Conservation (phyloP, 1,284 basidiomycete genomes). For the Fomitopsis pinicola region DNA sequence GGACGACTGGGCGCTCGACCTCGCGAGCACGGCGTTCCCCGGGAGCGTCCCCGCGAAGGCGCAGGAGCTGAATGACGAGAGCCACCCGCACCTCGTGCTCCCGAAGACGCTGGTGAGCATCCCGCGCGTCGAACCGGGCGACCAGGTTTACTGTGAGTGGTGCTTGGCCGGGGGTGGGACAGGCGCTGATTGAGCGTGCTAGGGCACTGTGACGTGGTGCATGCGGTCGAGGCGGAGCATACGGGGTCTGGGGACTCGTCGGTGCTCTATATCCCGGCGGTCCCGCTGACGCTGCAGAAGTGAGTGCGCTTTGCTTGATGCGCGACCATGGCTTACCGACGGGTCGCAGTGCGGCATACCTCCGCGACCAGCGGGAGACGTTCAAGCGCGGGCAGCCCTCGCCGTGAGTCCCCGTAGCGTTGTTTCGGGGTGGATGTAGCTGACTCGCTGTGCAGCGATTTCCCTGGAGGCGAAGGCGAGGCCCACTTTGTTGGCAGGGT, state of each 20-base stretch:
- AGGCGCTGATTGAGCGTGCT: neutral
- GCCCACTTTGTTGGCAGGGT: constrained; percentile 48
- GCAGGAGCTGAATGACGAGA: constrained; percentile 57
- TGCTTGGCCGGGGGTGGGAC: neutral
- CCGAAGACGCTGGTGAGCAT: constrained; percentile 48
- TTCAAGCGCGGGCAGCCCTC: constrained; percentile 57
- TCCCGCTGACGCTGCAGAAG: constrained; percentile 67
- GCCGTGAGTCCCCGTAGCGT: constrained; percentile 36
- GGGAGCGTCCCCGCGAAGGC: constrained; percentile 56
- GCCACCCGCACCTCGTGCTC: constrained; percentile 71
- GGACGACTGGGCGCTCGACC: constrained; percentile 62
- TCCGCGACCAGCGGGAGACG: constrained; percentile 52
- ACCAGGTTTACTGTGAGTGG: constrained; percentile 67
- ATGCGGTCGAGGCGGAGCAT: constrained; percentile 68
- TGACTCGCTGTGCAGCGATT: constrained; percentile 43
- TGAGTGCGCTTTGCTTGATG: constrained; percentile 19
- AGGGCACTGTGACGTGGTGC: constrained; percentile 68
- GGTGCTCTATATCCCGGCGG: constrained; percentile 79
- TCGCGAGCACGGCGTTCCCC: constrained; percentile 56
- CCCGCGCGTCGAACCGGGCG: constrained; percentile 60
- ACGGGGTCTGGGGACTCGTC: constrained; percentile 61
- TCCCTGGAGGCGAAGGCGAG: constrained; percentile 74
- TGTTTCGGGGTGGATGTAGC: too few relatives aligned
- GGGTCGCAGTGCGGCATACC: constrained; percentile 53
- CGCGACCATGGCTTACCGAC: neutral